Evolutionary conservation across 2,329 filamentous ascomycete genomes (phyloP), one percentile per base, ranked within the genome.

Genomic region (Massarina eburnea): DNA sequence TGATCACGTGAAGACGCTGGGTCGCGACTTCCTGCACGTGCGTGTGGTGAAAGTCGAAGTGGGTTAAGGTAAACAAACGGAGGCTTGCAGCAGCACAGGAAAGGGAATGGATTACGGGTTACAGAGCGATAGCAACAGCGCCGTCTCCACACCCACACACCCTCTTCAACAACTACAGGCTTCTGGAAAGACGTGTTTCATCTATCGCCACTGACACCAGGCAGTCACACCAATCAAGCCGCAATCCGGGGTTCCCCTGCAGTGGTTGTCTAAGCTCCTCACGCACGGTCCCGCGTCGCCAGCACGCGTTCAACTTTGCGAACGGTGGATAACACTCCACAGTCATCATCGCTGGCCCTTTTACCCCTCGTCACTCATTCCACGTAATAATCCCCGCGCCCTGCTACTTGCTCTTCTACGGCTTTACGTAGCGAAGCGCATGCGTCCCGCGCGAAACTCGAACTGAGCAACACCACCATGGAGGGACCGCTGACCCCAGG

Each of bases 401-500:
- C 32, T 46, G 33, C 36, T 44, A 27, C 41, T 33, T 46, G 39
- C 26, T 41, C 33, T 15, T 9, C 51, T 49, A 46, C n/a, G n/a
- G n/a, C 43, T 22, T 43, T 48, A 46, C 58, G 54, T 55, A 49
- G 51, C 55, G 52, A 54, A 55, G 57, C 62, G 62, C 59, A 70
- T 70, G 67, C 64, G 55, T 60, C 43, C 55, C 35, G 46, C 46
- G 49, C 56, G 40, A 53, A 54, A 58, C 32, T 51, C 41, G 51
- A 52, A 48, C 49, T 60, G 54, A 63, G 60, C 45, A 22, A 46
- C 43, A 45, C 48, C 44, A 47, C 46, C 45, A 73, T 73, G 70
- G 71, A 72, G 64, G 70, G 64, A 62, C 71, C 70, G 55, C 57
- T 72, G 62, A 58, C 64, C 52, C 66, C 67, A 63, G 67, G 66